phyloP scores from a whole-genome alignment of 2,329 filamentous ascomycete genomes.

The Alternaria viburni region DNA sequence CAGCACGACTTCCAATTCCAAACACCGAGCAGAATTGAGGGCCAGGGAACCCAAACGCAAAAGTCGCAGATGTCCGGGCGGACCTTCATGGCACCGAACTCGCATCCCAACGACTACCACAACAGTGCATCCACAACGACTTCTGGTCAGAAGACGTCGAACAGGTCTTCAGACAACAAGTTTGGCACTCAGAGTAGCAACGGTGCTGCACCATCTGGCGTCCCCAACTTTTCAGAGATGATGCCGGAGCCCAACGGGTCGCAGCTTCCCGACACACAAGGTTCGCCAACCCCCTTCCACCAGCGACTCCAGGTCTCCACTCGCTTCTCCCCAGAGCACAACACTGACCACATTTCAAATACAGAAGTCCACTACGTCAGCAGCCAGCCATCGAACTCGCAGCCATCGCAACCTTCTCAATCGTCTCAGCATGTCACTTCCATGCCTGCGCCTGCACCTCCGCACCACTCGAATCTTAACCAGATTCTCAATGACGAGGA shows the following conservation, averaged over 20 bases:
- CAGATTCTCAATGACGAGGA: constrained; percentile 52
- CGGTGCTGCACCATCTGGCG: constrained; percentile 58
- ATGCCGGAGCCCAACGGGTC: constrained; percentile 60
- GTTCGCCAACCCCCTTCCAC: constrained; percentile 48
- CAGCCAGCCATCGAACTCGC: constrained; percentile 48
- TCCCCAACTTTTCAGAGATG: constrained; percentile 62
- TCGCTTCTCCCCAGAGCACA: constrained; percentile 10
- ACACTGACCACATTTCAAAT: constrained; percentile 24
- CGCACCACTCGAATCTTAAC: constrained; percentile 47
- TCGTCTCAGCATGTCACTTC: constrained; percentile 39
- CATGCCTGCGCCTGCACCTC: constrained; percentile 47
- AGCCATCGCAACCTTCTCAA: constrained; percentile 47
- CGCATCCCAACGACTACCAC: constrained; percentile 66
- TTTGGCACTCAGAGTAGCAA: constrained; percentile 78
- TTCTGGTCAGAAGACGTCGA: constrained; percentile 79
- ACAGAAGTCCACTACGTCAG: constrained; percentile 43
- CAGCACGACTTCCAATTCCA: constrained; percentile 42
- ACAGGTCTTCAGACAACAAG: constrained; percentile 73
- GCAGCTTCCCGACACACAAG: constrained; percentile 69
- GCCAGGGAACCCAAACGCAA: constrained; percentile 55
- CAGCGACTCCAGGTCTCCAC: constrained; percentile 17
- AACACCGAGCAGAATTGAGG: constrained; percentile 38
- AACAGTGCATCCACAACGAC: constrained; percentile 92
- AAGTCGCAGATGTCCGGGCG: constrained; percentile 70
- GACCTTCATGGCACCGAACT: constrained; percentile 64